phyloP scores from a whole-genome alignment of 768 basidiomycete species.

The Tulasnella sp. region DNA sequence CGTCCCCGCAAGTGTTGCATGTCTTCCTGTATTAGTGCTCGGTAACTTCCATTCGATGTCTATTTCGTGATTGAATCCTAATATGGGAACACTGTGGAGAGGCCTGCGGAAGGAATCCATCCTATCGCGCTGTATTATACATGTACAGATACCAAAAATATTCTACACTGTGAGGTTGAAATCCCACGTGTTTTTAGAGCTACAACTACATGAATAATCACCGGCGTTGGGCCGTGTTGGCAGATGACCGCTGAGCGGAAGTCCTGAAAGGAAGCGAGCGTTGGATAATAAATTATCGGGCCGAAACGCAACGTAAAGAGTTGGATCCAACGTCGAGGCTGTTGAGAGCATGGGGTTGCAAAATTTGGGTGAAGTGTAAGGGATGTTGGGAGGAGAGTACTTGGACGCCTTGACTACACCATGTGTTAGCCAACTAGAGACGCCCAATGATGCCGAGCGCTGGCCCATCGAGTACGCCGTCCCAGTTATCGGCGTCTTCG shows the following conservation, averaged over 20 bases:
- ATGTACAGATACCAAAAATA: not conserved
- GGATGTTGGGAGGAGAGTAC: not conserved
- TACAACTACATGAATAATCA: not conserved
- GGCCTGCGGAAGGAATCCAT: not conserved
- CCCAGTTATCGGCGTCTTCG: conserved; percentile 23
- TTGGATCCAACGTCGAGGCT: conserved; percentile 9
- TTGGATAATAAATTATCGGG: not conserved
- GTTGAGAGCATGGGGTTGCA: not conserved
- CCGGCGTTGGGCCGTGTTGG: not conserved
- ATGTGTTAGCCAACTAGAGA: not conserved
- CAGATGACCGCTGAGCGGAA: not conserved
- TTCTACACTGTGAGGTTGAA: not conserved
- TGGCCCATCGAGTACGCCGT: conserved; percentile 21
- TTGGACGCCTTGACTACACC: not conserved
- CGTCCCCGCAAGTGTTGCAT: not conserved
- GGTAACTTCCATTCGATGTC: no score
- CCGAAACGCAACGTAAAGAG: not conserved
- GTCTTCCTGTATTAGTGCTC: not conserved
- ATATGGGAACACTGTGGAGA: no score
- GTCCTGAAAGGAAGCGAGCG: not conserved
- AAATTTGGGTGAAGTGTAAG: not conserved
- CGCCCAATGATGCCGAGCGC: conserved; percentile 24
- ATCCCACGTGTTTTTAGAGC: not conserved
- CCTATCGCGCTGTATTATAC: not conserved
- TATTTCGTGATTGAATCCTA: no score